These are phyloP conservation scores for Collybia nuda DNA, from an alignment of 768 basidiomycete genomes.

Conservation along the genomic window DNA sequence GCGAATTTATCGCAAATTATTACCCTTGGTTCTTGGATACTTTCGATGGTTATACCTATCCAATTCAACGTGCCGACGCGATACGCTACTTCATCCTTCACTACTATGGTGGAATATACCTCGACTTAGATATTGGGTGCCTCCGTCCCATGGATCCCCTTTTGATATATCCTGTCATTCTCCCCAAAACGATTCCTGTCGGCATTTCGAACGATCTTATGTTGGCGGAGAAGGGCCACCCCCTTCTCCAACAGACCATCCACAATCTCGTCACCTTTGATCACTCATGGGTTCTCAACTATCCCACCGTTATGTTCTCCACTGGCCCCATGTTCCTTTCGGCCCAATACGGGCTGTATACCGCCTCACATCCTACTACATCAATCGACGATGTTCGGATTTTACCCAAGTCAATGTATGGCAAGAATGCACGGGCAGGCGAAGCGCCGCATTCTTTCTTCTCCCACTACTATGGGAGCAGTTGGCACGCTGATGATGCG, in stretches of 20 bases:
- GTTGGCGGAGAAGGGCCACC: slow-evolving; percentile 81
- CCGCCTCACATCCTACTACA: slow-evolving; percentile 61
- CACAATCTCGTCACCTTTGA: slow-evolving; percentile 91
- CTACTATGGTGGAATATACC: slow-evolving; percentile 92
- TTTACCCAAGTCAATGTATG: slow-evolving; percentile 94
- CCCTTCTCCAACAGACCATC: slow-evolving; percentile 91
- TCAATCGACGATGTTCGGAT: slow-evolving; percentile 82
- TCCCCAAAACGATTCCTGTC: slow-evolving; percentile 95
- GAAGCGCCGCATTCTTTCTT: slow-evolving; percentile 94
- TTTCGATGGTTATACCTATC: slow-evolving; percentile 88
- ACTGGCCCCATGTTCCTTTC: slow-evolving; percentile 99
- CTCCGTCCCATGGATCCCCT: slow-evolving; percentile 83
- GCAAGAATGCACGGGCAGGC: slow-evolving; percentile 85
- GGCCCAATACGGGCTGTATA: slow-evolving; percentile 88
- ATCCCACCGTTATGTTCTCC: slow-evolving; percentile 99
- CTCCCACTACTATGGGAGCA: slow-evolving; percentile 96
- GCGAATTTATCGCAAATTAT: slow-evolving; percentile 83
- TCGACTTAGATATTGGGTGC: slow-evolving; percentile 97
- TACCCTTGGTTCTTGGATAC: slow-evolving; percentile 95
- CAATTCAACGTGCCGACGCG: slow-evolving; percentile 93
- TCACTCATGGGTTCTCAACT: slow-evolving; percentile 93
- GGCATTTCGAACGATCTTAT: slow-evolving; percentile 98
- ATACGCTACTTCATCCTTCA: slow-evolving; percentile 98
- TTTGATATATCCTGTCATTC: slow-evolving; percentile 80
- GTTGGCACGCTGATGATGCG: slow-evolving; percentile 98